Conservation (phyloP, 2,329 filamentous ascomycete species). For the Diaporthe eres region DNA sequence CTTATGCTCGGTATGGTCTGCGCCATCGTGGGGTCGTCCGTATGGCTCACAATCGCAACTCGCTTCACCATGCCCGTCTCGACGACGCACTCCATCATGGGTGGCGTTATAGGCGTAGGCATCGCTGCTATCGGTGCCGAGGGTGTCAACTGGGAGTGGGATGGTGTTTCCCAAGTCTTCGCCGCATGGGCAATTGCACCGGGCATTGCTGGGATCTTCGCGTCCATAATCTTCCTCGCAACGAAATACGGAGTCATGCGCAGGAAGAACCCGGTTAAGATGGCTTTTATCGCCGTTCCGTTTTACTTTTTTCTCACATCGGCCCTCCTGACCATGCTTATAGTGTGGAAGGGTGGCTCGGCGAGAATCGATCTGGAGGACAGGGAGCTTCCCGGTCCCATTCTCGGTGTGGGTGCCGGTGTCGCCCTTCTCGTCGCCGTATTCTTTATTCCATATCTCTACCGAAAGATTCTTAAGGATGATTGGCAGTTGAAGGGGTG, state of each 20-base stretch:
- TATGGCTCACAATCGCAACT: slow-evolving; percentile 71
- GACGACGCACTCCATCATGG: slow-evolving; percentile 73
- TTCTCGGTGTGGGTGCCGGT: slow-evolving; percentile 65
- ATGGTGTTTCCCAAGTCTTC: slow-evolving; percentile 71
- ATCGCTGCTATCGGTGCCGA: slow-evolving; percentile 66
- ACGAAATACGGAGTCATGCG: slow-evolving; percentile 71
- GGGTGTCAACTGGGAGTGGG: slow-evolving; percentile 68
- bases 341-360: slow-evolving; percentile 68
- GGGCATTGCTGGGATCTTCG: slow-evolving; percentile 67
- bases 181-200: slow-evolving; percentile 74
- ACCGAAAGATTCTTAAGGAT: slow-evolving; percentile 70
- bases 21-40: slow-evolving; percentile 66
- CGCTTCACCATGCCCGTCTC: slow-evolving; percentile 70
- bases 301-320: slow-evolving; percentile 71
- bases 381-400: slow-evolving; percentile 65
- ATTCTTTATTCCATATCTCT: slow-evolving; percentile 72
- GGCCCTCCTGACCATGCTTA: slow-evolving; percentile 70
- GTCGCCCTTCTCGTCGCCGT: slow-evolving; percentile 63
- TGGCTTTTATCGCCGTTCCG: slow-evolving; percentile 66
- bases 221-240: slow-evolving; percentile 66
- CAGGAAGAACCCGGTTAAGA: slow-evolving; percentile 65
- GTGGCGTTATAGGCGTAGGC: slow-evolving; percentile 72
- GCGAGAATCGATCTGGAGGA: slow-evolving; percentile 63
- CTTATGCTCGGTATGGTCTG: slow-evolving; percentile 73
- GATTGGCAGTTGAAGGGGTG: slow-evolving; percentile 72